These are phyloP conservation scores for Diophrys sp. DNA, from an alignment of 73 alveolate genomes.

Conservation along the genomic window DNA sequence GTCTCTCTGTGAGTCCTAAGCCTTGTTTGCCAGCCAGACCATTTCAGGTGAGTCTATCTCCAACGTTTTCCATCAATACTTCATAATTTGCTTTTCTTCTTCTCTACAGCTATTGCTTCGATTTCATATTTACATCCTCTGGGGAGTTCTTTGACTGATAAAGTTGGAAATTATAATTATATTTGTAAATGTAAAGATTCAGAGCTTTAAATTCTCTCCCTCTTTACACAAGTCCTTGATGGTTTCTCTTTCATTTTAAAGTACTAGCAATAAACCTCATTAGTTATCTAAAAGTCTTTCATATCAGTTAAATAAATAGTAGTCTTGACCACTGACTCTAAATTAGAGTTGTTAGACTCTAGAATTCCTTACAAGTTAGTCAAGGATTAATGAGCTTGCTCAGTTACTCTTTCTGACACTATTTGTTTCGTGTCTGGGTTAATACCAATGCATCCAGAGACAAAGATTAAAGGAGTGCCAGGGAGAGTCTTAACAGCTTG, in stretches of 20 bases:
- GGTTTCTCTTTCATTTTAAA: constrained; percentile 20
- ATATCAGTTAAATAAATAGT: constrained; percentile 58
- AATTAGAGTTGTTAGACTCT: not conserved
- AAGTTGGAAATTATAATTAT: too few species aligned
- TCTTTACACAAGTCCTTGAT: constrained; percentile 71
- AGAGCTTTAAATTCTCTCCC: too few species aligned
- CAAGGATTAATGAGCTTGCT: constrained; percentile 5
- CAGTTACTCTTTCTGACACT: not conserved
- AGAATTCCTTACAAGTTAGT: not conserved
- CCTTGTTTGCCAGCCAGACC: too few species aligned
- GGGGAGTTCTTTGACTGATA: constrained; percentile 68
- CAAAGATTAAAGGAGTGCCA: not conserved
- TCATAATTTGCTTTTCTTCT: not conserved
- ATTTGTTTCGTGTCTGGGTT: not conserved
- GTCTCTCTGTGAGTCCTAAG: too few species aligned
- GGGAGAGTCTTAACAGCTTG: not conserved
- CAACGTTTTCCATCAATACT: too few species aligned
- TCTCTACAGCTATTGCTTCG: constrained; percentile 51
- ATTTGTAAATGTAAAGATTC: too few species aligned
- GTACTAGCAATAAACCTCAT: constrained; percentile 63
- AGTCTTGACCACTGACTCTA: constrained; percentile 28
- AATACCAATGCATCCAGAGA: not conserved
- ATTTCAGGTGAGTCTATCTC: too few species aligned
- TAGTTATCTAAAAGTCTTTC: constrained; percentile 62
- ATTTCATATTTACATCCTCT: constrained; percentile 64